Base-by-base conservation (phyloP, 2,329 filamentous ascomycete genomes). In the Verticillium dahliae region DNA sequence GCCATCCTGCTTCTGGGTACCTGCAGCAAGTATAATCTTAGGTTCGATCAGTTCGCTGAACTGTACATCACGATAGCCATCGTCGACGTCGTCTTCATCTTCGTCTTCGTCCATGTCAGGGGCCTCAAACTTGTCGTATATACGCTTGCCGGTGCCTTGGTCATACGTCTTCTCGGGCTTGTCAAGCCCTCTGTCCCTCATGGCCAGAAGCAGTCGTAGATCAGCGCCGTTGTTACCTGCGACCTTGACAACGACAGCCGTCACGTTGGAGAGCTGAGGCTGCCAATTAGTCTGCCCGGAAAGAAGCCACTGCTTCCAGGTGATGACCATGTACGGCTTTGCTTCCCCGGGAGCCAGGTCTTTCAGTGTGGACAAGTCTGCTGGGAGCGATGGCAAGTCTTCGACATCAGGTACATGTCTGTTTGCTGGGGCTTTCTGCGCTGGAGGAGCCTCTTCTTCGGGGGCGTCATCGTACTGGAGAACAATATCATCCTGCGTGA, bases 81-180 rank as follows among this genome's bases (percentile, higher is more conserved):
- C 81, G 61, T 89, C 83, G 2, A 73, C 75, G 1, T 75, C 76
- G 0, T 84, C 83, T 13, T 80, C 80, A 0, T 80, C 79, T 1
- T 83, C 83, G 0, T 87, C 85, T 11, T 85, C 84, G 6, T 86
- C 82, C 7, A 85, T 77, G 11, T 84, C 84, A 0, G 89, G 88
- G 67, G 87, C 86, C 68, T 96, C 91, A 66, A 96, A 95, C 62
- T 87, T 90, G 64, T 83, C 86, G 67, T 94, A 96, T 10, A 91
- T 74, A 10, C 91, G 83, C 64, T 89, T 80, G 0, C 91, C 92
- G 0, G 89, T 88, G 45, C 82, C 75, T 11, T 86, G 81, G 67
- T 94, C 87, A 65, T 86, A 87, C 18, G 75, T 72, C 68, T 84
- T 88, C 65, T 86, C 78, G 60, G 81, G 83, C 63, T 79, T 71